Conservation (phyloP, 1,139 yeast species). For the Yamadazyma blattariae region DNA sequence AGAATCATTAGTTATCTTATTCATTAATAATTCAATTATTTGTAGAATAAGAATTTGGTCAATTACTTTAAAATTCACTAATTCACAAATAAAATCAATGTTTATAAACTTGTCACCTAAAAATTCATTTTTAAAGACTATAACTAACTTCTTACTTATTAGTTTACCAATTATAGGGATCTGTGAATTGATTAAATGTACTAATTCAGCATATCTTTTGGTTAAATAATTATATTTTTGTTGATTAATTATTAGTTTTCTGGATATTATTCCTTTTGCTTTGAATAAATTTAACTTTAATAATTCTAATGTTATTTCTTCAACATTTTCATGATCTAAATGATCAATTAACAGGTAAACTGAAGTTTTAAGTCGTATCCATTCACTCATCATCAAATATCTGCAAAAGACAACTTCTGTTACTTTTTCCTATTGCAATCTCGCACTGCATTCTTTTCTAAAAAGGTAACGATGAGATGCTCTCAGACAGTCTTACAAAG, state of each 20-base stretch:
- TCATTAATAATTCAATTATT: conserved; percentile 56
- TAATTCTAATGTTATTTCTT: conserved; percentile 44
- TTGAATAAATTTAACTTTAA: conserved; percentile 54
- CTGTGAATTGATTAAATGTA: conserved; percentile 61
- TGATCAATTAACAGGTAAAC: conserved; percentile 50
- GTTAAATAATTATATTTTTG: conserved; percentile 37
- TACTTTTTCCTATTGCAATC: no score
- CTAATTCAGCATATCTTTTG: conserved; percentile 55
- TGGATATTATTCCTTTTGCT: conserved; percentile 59
- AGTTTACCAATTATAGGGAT: conserved; percentile 69
- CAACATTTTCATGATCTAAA: conserved; percentile 46
- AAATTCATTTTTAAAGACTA: conserved; percentile 59
- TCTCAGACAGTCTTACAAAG: neutral
- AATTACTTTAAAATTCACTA: conserved; percentile 64
- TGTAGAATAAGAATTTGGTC: conserved; percentile 66
- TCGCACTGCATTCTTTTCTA: neutral
- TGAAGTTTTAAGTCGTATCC: conserved; percentile 51
- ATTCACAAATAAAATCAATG: conserved; percentile 57
- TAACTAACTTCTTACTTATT: conserved; percentile 49
- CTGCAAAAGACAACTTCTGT: no score
- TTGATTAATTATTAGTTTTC: conserved; percentile 58
- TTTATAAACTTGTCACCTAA: conserved; percentile 42
- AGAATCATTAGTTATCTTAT: conserved; percentile 48
- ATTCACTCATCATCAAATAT: conserved; percentile 20
- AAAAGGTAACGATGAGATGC: conserved; percentile 2